Evolutionary conservation across 768 basidiomycete species (phyloP).

Genomic region (Lactarius deliciosus): DNA sequence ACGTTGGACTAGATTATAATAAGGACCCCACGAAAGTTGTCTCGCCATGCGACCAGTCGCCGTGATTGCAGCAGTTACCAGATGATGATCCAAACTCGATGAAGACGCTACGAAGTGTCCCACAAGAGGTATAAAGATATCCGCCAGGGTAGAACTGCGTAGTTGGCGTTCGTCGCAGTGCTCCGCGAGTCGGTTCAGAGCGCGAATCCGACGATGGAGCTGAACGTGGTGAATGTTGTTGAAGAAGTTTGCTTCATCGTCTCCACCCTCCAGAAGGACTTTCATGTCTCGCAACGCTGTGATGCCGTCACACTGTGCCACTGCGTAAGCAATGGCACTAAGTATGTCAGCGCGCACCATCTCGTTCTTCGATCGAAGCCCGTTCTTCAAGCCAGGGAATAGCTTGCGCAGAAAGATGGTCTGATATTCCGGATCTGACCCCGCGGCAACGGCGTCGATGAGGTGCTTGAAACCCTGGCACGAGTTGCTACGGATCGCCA

Average conservation of each 20-base stretch:
- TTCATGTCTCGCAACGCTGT: slow-evolving; percentile 73
- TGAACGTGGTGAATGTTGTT: slow-evolving; percentile 95
- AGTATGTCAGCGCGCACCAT: slow-evolving; percentile 85
- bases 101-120: slow-evolving; percentile 72
- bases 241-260: slow-evolving; percentile 96
- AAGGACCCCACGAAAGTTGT: slow-evolving; percentile 79
- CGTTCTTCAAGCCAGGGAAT: slow-evolving; percentile 76
- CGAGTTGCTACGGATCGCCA: slow-evolving; percentile 82
- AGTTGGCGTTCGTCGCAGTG: slow-evolving; percentile 65
- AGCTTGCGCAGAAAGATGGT: slow-evolving; percentile 61
- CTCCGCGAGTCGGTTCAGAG: slow-evolving; percentile 81
- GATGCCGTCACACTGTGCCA: slow-evolving; percentile 61
- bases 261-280: slow-evolving; percentile 77
- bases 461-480: slow-evolving; percentile 76
- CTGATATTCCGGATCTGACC: slow-evolving; percentile 47
- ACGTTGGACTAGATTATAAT: slow-evolving; percentile 74
- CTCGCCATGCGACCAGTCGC: slow-evolving; percentile 77
- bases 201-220: slow-evolving; percentile 82
- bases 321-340: slow-evolving; percentile 72
- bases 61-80: slow-evolving; percentile 86
- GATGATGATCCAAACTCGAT: slow-evolving; percentile 70
- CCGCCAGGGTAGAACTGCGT: slow-evolving; percentile 66
- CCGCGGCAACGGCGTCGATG: slow-evolving; percentile 55
- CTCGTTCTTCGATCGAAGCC: slow-evolving; percentile 77
- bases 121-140: slow-evolving; percentile 85